Evolutionary conservation across 495 filamentous ascomycete species (phyloP), one percentile per base, ranked within the genome.

Genomic region (Penicillium fimorum): DNA sequence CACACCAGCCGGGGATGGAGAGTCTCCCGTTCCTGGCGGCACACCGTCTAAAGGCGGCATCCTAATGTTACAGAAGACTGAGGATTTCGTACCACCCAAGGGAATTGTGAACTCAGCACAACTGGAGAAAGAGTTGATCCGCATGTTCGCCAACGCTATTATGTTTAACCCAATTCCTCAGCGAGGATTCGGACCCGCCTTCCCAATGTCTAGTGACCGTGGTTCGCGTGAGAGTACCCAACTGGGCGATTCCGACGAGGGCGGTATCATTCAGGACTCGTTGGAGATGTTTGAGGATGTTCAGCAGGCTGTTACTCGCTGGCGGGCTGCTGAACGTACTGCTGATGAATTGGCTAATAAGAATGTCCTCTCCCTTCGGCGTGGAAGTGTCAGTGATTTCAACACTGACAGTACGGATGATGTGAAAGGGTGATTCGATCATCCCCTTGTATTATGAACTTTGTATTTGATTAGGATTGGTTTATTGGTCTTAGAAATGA

Each of bases 111-210:
- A 97, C 72, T 89, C 86, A n/a, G 82, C 86, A 4, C 94, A 98
- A 67, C 77, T 98, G 13, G 94, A 98, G 66, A 91, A 93, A 60
- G 93, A 97, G 67, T 71, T 98, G n/a, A 91, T 94, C 59, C 89
- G 93, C 62, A 96, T 97, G 88, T 97, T 97, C 65, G 87, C 90
- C 48, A 98, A 98, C 64, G 93, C 93, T 13, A 85, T 96, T 65
- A 97, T 97, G 94, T 98, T 91, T 79, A 98, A 97, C 60, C 84
- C 87, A 1, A 84, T 90, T 55, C 82, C 87, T 0, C 72, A 81
- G 38, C 85, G 88, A 37, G 87, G 87, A 0, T 83, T 89, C 37
- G 87, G 87, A 0, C 82, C 79, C 3, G 75, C 76, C 3, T 87
- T 88, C 60, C 70, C 81, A 6, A 73, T 78, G 72, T 65, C 59